These are phyloP conservation scores for Mycena chlorophos DNA, from an alignment of 768 basidiomycete genomes.

Conservation along the genomic window DNA sequence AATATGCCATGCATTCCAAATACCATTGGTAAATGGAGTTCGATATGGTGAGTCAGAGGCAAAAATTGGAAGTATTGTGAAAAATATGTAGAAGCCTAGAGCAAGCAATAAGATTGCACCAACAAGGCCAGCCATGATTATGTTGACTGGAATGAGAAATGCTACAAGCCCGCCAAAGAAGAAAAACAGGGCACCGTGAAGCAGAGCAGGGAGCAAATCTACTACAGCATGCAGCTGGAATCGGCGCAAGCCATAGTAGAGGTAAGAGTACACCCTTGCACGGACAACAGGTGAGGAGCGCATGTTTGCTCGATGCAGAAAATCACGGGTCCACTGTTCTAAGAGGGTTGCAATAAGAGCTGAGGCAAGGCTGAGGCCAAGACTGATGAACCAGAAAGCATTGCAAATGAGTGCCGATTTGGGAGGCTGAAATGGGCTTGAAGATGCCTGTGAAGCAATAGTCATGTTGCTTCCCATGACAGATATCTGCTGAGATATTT, in stretches of 20 bases:
- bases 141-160: neutral
- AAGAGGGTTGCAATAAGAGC: constrained; percentile 7
- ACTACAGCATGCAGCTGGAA: constrained; percentile 6
- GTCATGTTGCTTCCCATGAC: neutral
- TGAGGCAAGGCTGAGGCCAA: constrained; percentile 3
- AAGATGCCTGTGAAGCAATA: neutral
- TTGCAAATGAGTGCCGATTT: constrained; percentile 7
- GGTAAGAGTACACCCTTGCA: neutral
- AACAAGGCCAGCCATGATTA: neutral
- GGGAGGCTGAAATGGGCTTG: neutral
- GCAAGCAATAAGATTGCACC: neutral
- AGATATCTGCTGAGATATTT: neutral
- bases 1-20: neutral
- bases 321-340: constrained; percentile 5
- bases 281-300: constrained; percentile 1
- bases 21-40: neutral
- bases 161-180: constrained; percentile 4
- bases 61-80: constrained; percentile 3
- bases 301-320: neutral
- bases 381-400: constrained; percentile 7
- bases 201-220: constrained; percentile 2
- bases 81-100: neutral
- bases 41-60: constrained; percentile 5
- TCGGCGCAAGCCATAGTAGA: constrained; percentile 6
- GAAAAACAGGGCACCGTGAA: constrained; percentile 5